Base-by-base conservation (phyloP, 2,329 filamentous ascomycete genomes). In the Hypoxylon sp. region DNA sequence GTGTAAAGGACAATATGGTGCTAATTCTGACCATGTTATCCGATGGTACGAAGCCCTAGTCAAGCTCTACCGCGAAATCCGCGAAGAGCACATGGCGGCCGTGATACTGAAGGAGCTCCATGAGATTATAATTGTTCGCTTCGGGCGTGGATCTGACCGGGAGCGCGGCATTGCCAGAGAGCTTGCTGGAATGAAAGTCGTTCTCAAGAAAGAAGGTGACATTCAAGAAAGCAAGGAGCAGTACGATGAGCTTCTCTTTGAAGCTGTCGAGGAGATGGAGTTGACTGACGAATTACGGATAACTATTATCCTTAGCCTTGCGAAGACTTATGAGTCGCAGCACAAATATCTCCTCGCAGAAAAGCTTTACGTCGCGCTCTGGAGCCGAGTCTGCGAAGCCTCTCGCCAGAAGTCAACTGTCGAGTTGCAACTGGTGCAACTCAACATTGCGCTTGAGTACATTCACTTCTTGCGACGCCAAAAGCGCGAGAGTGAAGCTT, bases 361-460 rank as follows among this genome's bases (percentile, higher is more conserved):
- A 73, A 77, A 77, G 19, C 75, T 82, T 5, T 82, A 81, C 61
- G 75, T 82, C 57, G 77, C 75, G 17, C 76, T 83, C 6, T 83
- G 81, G 81, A 77, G 79, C 5, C 77, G 77, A n/a, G 74, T 82
- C 52, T 80, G 78, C 6, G 71, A 76, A 24, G 74, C 76, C 5
- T 77, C 76, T 39, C 75, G 76, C 13, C 68, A 72, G 31, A 77
- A 77, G 9, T 66, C 70, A 0, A 78, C 74, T 1, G 57, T 76
- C 1, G 78, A 82, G 42, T 70, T 81, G 10, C 79, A 81, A 47
- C 68, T 80, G 2, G 72, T 77, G 52, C 81, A 80, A 70, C 76
- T 83, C 46, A 76, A 76, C 60, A 79, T 83, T 54, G 79, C 80
- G 1, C 71, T 82, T 2, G 78, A 79, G 66, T 83, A 82, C 55